Evolutionary conservation across 495 filamentous ascomycete genomes (phyloP).

Genomic region (Podospora bellae-mahoneyi): DNA sequence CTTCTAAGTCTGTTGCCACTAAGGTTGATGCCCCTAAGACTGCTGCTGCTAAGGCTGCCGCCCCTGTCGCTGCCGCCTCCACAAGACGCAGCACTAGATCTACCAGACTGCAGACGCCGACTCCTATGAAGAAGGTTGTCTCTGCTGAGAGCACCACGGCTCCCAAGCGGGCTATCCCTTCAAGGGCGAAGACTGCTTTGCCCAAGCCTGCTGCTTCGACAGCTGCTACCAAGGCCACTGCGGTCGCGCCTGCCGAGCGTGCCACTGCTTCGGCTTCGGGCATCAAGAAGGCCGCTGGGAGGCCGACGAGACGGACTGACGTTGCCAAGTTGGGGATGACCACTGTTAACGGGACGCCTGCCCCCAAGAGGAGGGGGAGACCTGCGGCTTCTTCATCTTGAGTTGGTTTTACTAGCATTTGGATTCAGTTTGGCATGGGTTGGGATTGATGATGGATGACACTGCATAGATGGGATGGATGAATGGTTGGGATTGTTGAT

Average conservation of each 20-base stretch:
- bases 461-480: background rate
- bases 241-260: background rate
- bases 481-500: background rate
- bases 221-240: background rate
- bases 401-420: background rate
- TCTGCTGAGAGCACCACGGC: constrained; percentile 4
- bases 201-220: constrained; percentile 2
- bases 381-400: constrained; percentile 6
- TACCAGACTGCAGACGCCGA: constrained; percentile 5
- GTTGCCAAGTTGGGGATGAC: constrained; percentile 30
- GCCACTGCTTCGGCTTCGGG: constrained; percentile 7
- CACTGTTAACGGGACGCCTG: constrained; percentile 34
- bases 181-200: background rate
- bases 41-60: background rate
- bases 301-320: constrained; percentile 6
- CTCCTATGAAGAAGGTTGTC: constrained; percentile 9
- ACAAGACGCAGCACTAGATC: constrained; percentile 7
- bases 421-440: background rate
- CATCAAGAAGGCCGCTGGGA: constrained; percentile 11
- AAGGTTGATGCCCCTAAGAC: background rate
- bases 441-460: background rate
- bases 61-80: background rate
- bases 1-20: background rate
- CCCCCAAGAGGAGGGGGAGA: constrained; percentile 32
- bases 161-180: background rate